phyloP scores from a whole-genome alignment of 257 asterid species.

The Petunia axillaris region DNA sequence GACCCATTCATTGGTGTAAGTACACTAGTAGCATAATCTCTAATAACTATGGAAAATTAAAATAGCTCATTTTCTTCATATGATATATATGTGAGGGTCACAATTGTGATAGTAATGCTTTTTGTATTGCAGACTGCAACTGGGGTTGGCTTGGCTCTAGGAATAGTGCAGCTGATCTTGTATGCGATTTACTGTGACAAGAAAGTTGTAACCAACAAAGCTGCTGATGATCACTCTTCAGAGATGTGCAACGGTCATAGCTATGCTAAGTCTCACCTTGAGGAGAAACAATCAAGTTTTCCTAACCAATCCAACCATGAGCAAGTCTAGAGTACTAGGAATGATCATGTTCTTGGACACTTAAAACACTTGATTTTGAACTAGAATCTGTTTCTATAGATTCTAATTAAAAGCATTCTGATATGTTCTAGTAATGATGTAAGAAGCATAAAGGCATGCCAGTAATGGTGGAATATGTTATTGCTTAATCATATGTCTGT shows the following conservation, averaged over 20 bases:
- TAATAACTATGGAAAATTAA: background rate
- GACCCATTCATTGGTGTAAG: conserved; percentile 85
- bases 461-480: background rate
- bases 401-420: background rate
- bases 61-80: background rate
- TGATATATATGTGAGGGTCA: background rate
- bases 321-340: conserved; percentile 16
- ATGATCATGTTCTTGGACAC: background rate
- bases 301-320: conserved; percentile 23
- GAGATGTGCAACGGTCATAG: conserved; percentile 37
- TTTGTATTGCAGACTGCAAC: conserved; percentile 57
- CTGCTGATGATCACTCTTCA: conserved; percentile 19
- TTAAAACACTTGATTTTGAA: background rate
- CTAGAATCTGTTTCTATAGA: background rate
- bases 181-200: conserved; percentile 60
- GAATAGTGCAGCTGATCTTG: conserved; percentile 66
- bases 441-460: background rate
- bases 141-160: conserved; percentile 75
- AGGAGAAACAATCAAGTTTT: conserved; percentile 30
- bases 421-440: background rate
- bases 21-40: background rate
- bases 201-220: conserved; percentile 42
- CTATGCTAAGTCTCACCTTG: conserved; percentile 33
- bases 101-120: background rate
- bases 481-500: too few relatives aligned